Evolutionary conservation across 768 basidiomycete species (phyloP).

Genomic region (Boletus rubroflammeus): DNA sequence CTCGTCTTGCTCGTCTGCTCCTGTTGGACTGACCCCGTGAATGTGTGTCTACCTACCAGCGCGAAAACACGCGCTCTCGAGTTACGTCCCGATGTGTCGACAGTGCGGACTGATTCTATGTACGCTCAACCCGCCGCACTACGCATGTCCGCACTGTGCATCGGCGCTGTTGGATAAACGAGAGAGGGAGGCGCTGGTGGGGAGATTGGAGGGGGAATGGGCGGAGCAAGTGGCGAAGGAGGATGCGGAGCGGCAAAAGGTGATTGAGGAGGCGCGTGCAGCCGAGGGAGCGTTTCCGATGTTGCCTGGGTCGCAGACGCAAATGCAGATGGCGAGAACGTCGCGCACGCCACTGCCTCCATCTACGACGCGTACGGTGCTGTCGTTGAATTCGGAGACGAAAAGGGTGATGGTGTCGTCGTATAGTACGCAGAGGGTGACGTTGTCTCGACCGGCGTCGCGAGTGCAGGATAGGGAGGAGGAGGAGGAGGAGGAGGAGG

Average conservation of each 20-base stretch:
- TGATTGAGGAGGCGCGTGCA: conserved; percentile 43
- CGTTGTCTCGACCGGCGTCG: conserved; percentile 34
- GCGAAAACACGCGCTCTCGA: conserved; percentile 53
- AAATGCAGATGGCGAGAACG: conserved; percentile 5
- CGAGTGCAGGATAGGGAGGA: conserved; percentile 35
- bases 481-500: conserved; percentile 38
- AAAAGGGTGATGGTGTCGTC: conserved; percentile 53
- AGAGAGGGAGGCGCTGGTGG: conserved; percentile 36
- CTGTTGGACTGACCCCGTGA: neutral
- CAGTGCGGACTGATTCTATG: conserved; percentile 65
- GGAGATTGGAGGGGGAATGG: conserved; percentile 44
- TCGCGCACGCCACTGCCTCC: conserved; percentile 22
- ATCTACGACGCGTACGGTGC: conserved; percentile 50
- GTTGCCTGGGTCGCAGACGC: conserved; percentile 30
- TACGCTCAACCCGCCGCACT: conserved; percentile 48
- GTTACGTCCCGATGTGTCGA: conserved; percentile 51
- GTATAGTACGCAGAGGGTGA: conserved; percentile 37
- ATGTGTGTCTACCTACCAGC: conserved; percentile 35
- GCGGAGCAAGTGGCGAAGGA: conserved; percentile 44
- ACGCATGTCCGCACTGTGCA: conserved; percentile 54
- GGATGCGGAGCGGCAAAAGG: conserved; percentile 44
- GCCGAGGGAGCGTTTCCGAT: conserved; percentile 63
- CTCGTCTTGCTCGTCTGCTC: neutral
- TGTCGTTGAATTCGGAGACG: conserved; percentile 53
- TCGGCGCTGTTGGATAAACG: conserved; percentile 35